Base-by-base conservation (phyloP, 495 filamentous ascomycete species). In the Penicillium cinerascens region DNA sequence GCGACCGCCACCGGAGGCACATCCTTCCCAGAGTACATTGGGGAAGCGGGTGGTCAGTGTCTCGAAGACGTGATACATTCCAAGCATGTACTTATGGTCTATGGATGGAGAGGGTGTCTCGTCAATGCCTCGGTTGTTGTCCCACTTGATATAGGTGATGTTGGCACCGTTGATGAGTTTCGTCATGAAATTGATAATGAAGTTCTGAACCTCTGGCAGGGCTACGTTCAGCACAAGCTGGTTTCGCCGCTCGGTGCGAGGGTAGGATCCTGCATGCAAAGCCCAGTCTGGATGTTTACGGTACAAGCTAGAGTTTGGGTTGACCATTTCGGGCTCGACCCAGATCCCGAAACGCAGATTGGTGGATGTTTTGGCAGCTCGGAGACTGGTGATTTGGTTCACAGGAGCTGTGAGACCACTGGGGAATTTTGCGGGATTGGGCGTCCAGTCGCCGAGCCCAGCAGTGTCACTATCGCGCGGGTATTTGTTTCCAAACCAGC, bases 321-420 rank as follows among this genome's bases (percentile, higher is more conserved):
- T 82, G 46, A 83, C 77, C 79, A 83, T 83, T 47, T 83, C 79
- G 0, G 78, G 80, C 56, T 83, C 80, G 4, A 83, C 62, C 79
- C 79, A 83, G 17, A 83, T 67, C 11, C 80, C 80, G 43, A 83
- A 82, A 35, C 69, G 65, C 43, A 83, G 58, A 5, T 72, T 60
- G 0, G 58, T 60, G 0, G 75, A 73, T 0, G 77, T 64, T 42
- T 76, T 73, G 3, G 63, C 61, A 4, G 71, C 59, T 6, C 61
- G 74, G 6, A 80, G 65, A 7, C 54, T 61, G 1, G 76, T 78
- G 42, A 80, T 67, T 0, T 71, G 63, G 2, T 66, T 53, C 15
- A 81, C 71, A 15, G 77, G 65, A 0, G 73, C 68, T 0, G 46
- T 54, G 0, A 83, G 61, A 1, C 79, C 79, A n/a, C 80, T 52